Conservation (phyloP, 148 eudicot species). For the Heliamphora exappendiculata region DNA sequence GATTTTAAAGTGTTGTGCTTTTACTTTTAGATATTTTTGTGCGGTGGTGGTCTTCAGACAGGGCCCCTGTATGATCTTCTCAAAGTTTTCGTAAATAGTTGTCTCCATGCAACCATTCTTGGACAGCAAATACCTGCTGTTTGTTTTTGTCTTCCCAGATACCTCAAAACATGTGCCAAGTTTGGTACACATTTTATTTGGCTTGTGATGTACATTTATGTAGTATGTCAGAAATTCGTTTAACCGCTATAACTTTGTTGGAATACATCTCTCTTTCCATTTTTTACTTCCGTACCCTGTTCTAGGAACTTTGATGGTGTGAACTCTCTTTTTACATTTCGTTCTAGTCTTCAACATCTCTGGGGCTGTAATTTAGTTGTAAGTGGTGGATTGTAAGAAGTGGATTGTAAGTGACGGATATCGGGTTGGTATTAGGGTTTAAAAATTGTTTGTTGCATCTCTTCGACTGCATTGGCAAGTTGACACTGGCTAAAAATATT, state of each 20-base stretch:
- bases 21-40: neutral
- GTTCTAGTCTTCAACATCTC: neutral
- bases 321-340: neutral
- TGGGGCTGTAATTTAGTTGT: neutral
- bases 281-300: neutral
- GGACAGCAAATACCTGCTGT: neutral
- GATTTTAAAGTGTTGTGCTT: neutral
- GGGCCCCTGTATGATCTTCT: neutral
- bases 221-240: neutral
- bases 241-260: neutral
- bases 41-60: neutral
- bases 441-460: neutral
- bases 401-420: neutral
- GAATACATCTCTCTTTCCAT: neutral
- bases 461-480: neutral
- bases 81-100: neutral
- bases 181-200: neutral
- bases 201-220: constrained; percentile 2
- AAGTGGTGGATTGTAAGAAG: neutral
- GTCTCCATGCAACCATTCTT: neutral
- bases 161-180: constrained; percentile 1
- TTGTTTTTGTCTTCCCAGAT: neutral
- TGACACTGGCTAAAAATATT: neutral
- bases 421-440: no score
- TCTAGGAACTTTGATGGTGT: neutral